Conservation (phyloP, 2,329 filamentous ascomycete species). For the Xylaria sp. region DNA sequence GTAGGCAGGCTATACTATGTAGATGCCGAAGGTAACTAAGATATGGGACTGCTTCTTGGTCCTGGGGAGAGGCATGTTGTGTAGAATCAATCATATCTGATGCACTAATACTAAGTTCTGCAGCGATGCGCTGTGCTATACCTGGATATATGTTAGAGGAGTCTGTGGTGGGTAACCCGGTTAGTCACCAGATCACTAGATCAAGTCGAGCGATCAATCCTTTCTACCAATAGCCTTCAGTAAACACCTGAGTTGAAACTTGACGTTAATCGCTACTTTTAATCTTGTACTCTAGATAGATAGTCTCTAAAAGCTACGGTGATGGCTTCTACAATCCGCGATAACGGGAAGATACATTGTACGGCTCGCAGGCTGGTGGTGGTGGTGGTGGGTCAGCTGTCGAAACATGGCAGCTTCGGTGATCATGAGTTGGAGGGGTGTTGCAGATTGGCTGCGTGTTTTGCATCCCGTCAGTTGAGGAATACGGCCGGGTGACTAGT, state of each 20-base stretch:
- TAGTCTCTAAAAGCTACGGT: background rate
- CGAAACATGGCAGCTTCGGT: constrained; percentile 17
- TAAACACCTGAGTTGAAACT: background rate
- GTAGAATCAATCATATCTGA: background rate
- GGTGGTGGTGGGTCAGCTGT: constrained; percentile 34
- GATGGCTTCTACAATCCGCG: too few relatives aligned
- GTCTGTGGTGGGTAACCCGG: background rate
- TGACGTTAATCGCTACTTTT: background rate
- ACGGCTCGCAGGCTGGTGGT: constrained; percentile 9
- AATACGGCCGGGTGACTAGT: constrained; percentile 21
- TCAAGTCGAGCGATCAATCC: background rate
- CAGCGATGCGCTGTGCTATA: background rate
- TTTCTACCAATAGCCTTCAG: background rate
- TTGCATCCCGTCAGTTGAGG: constrained; percentile 11
- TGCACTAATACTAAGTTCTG: background rate
- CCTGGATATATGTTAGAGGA: background rate
- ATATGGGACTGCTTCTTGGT: background rate
- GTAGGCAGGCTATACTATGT: background rate
- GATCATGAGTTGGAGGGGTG: constrained; percentile 33
- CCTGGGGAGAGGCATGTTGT: background rate
- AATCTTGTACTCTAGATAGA: background rate
- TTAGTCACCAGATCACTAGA: background rate
- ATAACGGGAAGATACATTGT: background rate
- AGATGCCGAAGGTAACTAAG: background rate
- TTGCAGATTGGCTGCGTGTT: constrained; percentile 24